phyloP scores from a whole-genome alignment of 169 alveolate genomes.

The Plasmodium falciparum region DNA sequence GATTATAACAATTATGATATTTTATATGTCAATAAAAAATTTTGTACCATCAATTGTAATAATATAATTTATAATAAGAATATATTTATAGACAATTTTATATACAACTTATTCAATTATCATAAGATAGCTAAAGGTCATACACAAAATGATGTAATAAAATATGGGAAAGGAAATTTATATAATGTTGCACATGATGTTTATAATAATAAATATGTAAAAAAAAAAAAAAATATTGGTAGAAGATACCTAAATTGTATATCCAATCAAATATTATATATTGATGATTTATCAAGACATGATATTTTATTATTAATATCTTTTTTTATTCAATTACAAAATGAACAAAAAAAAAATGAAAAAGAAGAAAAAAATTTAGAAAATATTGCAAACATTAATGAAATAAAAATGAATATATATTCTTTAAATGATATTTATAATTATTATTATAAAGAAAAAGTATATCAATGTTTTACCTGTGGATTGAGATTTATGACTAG shows the following conservation, averaged over 20 bases:
- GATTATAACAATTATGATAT: conserved; percentile 28
- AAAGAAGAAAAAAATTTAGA: conserved; percentile 73
- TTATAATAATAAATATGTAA: background rate
- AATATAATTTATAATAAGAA: conserved; percentile 2
- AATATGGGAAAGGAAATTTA: background rate
- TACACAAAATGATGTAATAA: background rate
- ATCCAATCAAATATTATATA: conserved; percentile 56
- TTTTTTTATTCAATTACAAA: conserved; percentile 44
- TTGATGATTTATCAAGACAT: conserved; percentile 54
- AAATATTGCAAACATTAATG: conserved; percentile 36
- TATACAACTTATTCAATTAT: conserved; percentile 1
- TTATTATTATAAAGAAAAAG: conserved; percentile 30
- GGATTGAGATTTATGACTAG: conserved; percentile 67
- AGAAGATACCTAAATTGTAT: conserved; percentile 38
- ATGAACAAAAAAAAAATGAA: conserved; percentile 73
- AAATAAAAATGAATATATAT: conserved; percentile 32
- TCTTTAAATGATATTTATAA: conserved; percentile 50
- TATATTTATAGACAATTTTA: conserved; percentile 10
- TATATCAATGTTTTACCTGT: conserved; percentile 68
- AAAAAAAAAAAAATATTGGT: conserved; percentile 20
- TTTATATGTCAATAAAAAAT: conserved; percentile 51
- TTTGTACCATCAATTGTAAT: conserved; percentile 51
- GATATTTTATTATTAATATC: conserved; percentile 55
- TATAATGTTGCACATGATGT: no score
- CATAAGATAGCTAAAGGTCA: background rate